phyloP scores from a whole-genome alignment of 371 early-diverging fungal genomes.

The Choanephora cucurbitarum region DNA sequence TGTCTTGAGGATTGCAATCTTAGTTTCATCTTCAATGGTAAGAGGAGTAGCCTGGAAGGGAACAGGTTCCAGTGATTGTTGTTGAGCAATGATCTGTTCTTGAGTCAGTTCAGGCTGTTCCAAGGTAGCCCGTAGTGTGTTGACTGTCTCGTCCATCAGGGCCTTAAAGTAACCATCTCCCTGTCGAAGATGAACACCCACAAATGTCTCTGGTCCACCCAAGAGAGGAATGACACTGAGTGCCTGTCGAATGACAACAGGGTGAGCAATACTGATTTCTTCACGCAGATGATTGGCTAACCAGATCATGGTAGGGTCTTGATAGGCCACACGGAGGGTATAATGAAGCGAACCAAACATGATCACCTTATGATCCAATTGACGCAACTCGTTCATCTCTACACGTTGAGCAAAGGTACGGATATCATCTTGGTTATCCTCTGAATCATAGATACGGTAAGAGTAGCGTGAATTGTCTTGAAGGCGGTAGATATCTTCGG shows the following conservation, averaged over 20 bases:
- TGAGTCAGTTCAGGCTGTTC: constrained; percentile 11
- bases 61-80: neutral
- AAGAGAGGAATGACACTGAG: constrained; percentile 28
- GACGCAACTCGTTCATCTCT: constrained; percentile 35
- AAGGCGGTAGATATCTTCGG: constrained; percentile 30
- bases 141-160: constrained; percentile 31
- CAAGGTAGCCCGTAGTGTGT: constrained; percentile 27
- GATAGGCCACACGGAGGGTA: constrained; percentile 33
- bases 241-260: constrained; percentile 33
- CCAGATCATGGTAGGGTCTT: constrained; percentile 23
- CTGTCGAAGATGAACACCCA: constrained; percentile 51
- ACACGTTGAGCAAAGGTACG: constrained; percentile 31
- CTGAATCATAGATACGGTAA: constrained; percentile 51
- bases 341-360: constrained; percentile 51
- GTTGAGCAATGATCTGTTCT: neutral
- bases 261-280: constrained; percentile 38
- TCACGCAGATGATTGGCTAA: constrained; percentile 26
- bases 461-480: constrained; percentile 40
- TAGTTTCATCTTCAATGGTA: constrained; percentile 1
- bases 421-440: constrained; percentile 17
- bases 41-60: neutral
- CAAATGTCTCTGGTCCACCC: constrained; percentile 46
- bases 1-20: neutral
- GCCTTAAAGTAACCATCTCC: constrained; percentile 50
- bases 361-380: constrained; percentile 42